Percentiles rank a stretch among this genome's conserved stretches.
phyloP scores from a whole-genome alignment of 2,329 filamentous ascomycete genomes.

The Pseudogymnoascus sp. region DNA sequence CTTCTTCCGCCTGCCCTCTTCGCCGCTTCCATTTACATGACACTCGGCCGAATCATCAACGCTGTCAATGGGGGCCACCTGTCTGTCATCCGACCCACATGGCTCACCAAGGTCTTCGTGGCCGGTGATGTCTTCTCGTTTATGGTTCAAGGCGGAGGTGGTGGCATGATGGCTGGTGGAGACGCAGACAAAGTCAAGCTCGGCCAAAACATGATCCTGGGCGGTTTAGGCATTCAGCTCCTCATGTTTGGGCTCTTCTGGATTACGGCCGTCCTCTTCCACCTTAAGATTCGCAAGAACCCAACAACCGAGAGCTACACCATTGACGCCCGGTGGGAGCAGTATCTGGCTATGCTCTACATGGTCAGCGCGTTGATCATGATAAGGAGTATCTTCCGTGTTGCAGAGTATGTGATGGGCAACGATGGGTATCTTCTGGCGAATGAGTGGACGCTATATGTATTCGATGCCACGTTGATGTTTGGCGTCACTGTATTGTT shows the following conservation, averaged over 20 bases:
- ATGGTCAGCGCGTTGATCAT: constrained; percentile 37
- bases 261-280: constrained; percentile 32
- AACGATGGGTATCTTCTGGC: constrained; percentile 35
- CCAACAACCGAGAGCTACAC: constrained; percentile 16
- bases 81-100: constrained; percentile 33
- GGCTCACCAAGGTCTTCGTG: constrained; percentile 49
- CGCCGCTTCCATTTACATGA: constrained; percentile 28
- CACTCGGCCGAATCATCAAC: constrained; percentile 23
- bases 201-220: constrained; percentile 48
- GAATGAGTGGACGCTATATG: constrained; percentile 38
- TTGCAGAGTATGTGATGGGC: constrained; percentile 41
- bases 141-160: constrained; percentile 41
- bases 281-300: constrained; percentile 14
- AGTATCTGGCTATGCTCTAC: constrained; percentile 36
- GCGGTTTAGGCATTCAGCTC: constrained; percentile 49
- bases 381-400: constrained; percentile 38
- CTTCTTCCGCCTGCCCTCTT: constrained; percentile 28
- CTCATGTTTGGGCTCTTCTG: constrained; percentile 50
- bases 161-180: constrained; percentile 30
- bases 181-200: constrained; percentile 26
- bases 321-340: constrained; percentile 23
- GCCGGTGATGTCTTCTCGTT: constrained; percentile 46
- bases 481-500: constrained; percentile 31
- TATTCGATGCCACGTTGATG: constrained; percentile 39
- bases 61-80: constrained; percentile 29